Evolutionary conservation across 139 green algal species (phyloP), one percentile per base, ranked within the genome.

Genomic region (Tetratostichococcus sp.): DNA sequence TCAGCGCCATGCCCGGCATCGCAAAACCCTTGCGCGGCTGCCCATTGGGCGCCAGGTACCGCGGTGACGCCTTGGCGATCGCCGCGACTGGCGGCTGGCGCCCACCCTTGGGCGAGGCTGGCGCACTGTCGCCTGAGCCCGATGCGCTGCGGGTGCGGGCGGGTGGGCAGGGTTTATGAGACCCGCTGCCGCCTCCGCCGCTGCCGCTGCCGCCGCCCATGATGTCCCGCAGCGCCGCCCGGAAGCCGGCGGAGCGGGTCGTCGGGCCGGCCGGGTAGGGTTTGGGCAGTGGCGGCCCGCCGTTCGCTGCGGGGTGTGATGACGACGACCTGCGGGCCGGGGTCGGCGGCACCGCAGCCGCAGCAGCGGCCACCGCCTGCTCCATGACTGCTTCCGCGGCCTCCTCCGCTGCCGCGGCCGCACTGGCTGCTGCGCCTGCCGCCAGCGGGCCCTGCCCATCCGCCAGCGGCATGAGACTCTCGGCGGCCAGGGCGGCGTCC

Each of bases 21-120:
- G 14, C 19, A 26, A 26, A 25, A 17, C 50, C 80, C 84, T 97
- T 97, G 43, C 92, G 82, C 0, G 92, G 92, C 84, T 97, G 92
- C 0, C 92, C 92, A 76, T 94, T 96, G 43, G 90, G 86, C 17
- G 92, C 91, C 31, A 97, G 77, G 30, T 91, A 83, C 65, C 91
- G 85, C 6, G 84, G 80, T 4, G 50, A 62, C 11, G 50, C 50
- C 50, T 62, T 62, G 17, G 50, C 50, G 26, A 62, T 25, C 14
- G 50, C 50, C 19, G 50, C 17, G 17, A 62, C 19, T 11, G 50
- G 14, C 14, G 50, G 50, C 19, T 62, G 50, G 39, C 39, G 39
- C 8, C 39, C 50, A 8, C 19, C 17, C 50, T 25, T 62, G 14
- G 50, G 50, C 50, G 50, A 62, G 2, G 19, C 50, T 62, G 50